Conservation (phyloP, 1,284 basidiomycete genomes). For the Pseudozyma tsukubaensis region DNA sequence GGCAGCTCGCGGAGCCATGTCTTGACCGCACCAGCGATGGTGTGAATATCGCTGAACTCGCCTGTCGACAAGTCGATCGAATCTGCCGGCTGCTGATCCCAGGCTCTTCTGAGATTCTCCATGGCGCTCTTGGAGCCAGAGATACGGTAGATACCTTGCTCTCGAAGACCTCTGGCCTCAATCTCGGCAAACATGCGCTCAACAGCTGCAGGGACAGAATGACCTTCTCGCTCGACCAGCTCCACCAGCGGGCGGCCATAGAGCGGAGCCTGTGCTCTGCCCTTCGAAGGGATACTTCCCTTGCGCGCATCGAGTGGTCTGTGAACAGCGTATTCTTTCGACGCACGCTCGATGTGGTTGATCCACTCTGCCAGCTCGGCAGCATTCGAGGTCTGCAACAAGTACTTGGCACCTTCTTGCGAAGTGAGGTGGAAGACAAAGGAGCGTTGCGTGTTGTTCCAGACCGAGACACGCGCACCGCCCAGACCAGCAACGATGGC, state of each 20-base stretch:
- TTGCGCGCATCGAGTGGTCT: conserved; percentile 20
- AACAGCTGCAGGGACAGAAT: conserved; percentile 58
- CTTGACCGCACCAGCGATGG: conserved; percentile 65
- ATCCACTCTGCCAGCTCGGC: conserved; percentile 61
- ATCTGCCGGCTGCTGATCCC: conserved; percentile 53
- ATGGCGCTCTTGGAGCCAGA: conserved; percentile 64
- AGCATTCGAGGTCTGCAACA: conserved; percentile 61
- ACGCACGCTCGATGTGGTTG: conserved; percentile 45
- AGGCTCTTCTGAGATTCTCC: conserved; percentile 54
- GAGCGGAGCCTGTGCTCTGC: conserved; percentile 37
- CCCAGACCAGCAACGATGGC: conserved; percentile 50
- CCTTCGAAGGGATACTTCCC: conserved; percentile 11
- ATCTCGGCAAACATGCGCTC: conserved; percentile 66
- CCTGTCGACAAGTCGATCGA: conserved; percentile 52
- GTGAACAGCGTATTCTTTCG: conserved; percentile 37
- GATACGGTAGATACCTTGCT: conserved; percentile 68
- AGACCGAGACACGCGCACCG: conserved; percentile 56
- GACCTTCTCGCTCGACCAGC: conserved; percentile 54
- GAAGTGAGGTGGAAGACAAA: conserved; percentile 63
- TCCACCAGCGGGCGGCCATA: conserved; percentile 55
- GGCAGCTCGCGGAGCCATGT: conserved; percentile 67
- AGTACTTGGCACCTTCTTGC: conserved; percentile 58
- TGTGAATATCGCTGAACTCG: conserved; percentile 66
- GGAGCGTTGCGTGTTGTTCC: conserved; percentile 62
- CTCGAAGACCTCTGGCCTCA: conserved; percentile 63